Conservation (phyloP, 768 basidiomycete species). For the Daedaleopsis sinensis region DNA sequence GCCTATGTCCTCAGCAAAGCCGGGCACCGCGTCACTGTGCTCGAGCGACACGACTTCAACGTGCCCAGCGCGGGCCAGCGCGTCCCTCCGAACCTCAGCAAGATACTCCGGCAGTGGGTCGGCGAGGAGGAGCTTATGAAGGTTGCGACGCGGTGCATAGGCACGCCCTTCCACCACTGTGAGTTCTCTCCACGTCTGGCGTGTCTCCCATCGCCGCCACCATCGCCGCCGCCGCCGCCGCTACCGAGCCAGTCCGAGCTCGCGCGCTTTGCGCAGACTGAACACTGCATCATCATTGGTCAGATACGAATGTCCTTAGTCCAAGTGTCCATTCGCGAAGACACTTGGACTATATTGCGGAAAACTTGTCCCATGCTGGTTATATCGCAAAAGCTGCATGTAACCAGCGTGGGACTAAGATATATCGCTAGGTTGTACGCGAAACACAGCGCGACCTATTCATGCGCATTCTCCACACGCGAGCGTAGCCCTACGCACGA, state of each 20-base stretch:
- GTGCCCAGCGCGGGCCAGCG: constrained; percentile 43
- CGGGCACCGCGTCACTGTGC: constrained; percentile 62
- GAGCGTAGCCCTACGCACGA: too few species aligned
- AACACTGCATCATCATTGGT: too few species aligned
- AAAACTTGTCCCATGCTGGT: too few species aligned
- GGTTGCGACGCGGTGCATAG: constrained; percentile 38
- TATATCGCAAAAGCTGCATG: too few species aligned
- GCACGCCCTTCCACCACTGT: constrained; percentile 39
- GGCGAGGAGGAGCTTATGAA: constrained; percentile 46
- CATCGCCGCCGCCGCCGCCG: background rate
- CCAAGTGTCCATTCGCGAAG: too few species aligned
- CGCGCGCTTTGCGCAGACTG: too few species aligned
- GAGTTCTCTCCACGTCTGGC: constrained; percentile 20
- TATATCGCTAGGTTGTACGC: too few species aligned
- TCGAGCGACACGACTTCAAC: constrained; percentile 52
- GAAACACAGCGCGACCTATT: too few species aligned
- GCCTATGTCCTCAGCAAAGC: constrained; percentile 57
- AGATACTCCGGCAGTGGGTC: constrained; percentile 58
- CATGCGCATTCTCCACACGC: too few species aligned
- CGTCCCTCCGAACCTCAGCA: constrained; percentile 62
- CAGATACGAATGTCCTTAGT: too few species aligned
- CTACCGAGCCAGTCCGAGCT: background rate
- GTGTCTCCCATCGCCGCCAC: constrained; percentile 6
- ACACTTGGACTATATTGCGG: too few species aligned
- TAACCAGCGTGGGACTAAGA: too few species aligned